Base-by-base conservation (phyloP, 2,329 filamentous ascomycete species). In the Apiospora sp. region DNA sequence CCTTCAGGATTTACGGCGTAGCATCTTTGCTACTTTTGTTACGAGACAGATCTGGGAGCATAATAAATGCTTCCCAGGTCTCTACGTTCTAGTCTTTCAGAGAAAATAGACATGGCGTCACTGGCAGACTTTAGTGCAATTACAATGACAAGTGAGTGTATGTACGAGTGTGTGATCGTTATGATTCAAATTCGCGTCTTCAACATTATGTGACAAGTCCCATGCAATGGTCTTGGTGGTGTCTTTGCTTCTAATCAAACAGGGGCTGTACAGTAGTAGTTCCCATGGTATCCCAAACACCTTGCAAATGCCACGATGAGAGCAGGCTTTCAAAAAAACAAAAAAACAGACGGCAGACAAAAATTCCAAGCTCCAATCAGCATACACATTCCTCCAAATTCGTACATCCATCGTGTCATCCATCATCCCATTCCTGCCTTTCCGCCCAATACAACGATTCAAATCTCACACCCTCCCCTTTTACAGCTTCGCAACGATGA, bases 401-500 rank as follows among this genome's bases (percentile, higher is more conserved):
- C 34, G 12, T 34, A 49, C 54, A 22, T 54, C 37, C 37, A 41
- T 41, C 37, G 37, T 16, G 37, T 16, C 54, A 24, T 41, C 34
- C 34, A 24, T 51, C 34, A 7, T 58, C 16, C 58, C 22, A 14
- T n/a, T 12, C 6, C 19, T 27, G 3, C 8, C 48, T 34, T 58
- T 19, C 54, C 13, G 19, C 13, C 4, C 24, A 30, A 27, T 22
- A 22, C 13, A 58, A 27, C 30, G 13, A 58, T 6, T 24, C 51
- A 16, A 19, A 27, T 34, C 14, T 41, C 37, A 10, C 37, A 4
- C n/a, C 67, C 43, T 13, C n/a, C n/a, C 67, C 43, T 13, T n/a
- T 48, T 68, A 68, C 43, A 19, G 67, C 43, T 37, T 68, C 7
- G 67, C 67, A 19, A n/a, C 77, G 14, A 80, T 67, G 41, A 27